Evolutionary conservation across 23 red algal genomes (phyloP).

Genomic region (Cyanidioschyzon merolae): DNA sequence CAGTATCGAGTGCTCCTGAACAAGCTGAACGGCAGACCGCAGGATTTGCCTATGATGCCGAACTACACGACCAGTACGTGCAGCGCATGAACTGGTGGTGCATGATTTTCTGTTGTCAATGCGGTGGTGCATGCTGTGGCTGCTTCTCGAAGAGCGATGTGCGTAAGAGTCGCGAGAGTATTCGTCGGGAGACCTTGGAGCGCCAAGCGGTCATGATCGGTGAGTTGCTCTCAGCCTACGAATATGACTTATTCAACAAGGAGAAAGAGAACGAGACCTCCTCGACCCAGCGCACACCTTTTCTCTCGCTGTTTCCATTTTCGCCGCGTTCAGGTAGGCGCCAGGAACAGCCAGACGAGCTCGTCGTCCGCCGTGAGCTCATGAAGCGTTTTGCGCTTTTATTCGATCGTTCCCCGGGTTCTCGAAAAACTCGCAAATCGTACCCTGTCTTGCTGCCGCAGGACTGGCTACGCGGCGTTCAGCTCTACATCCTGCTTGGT

Average conservation of each 20-base stretch:
- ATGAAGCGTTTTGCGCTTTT: background rate
- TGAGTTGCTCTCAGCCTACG: conserved; percentile 12
- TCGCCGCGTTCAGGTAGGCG: background rate
- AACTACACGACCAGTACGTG: conserved; percentile 11
- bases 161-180: background rate
- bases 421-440: background rate
- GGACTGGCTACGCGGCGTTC: conserved; percentile 9
- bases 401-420: background rate
- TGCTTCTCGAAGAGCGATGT: background rate
- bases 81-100: conserved; percentile 11
- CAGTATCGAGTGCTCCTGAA: background rate
- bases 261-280: background rate
- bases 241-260: background rate
- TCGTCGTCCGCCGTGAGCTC: background rate
- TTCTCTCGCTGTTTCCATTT: background rate
- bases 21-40: background rate
- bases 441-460: conserved; percentile 11
- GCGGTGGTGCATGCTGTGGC: background rate
- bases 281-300: background rate
- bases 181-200: background rate
- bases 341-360: conserved; percentile 8
- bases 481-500: conserved; percentile 5
- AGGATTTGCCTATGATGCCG: background rate
- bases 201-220: conserved; percentile 7
- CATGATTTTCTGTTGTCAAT: conserved; percentile 16